phyloP scores from a whole-genome alignment of 805 yeast species.

The Saccharomycopsis olivae region DNA sequence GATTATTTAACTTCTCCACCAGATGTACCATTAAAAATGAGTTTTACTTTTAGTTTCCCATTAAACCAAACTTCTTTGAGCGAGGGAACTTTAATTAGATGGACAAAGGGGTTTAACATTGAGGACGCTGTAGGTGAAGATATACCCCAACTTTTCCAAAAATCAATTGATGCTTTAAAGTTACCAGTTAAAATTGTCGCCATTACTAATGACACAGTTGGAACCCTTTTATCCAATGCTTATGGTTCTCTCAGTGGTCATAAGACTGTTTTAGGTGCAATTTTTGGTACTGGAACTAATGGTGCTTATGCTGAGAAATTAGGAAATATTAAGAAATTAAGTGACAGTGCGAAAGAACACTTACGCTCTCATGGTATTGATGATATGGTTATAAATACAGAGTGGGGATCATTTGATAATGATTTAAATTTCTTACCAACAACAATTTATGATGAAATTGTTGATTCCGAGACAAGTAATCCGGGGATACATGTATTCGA shows the following conservation, averaged over 20 bases:
- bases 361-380: conserved; percentile 36
- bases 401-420: conserved; percentile 97
- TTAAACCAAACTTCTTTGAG: conserved; percentile 74
- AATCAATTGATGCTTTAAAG: conserved; percentile 46
- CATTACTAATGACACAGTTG: conserved; percentile 91
- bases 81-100: conserved; percentile 74
- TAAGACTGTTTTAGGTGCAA: conserved; percentile 76
- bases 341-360: conserved; percentile 31
- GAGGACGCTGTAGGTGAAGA: conserved; percentile 64
- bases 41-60: conserved; percentile 93
- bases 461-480: conserved; percentile 70
- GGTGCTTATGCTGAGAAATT: conserved; percentile 85
- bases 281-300: conserved; percentile 96
- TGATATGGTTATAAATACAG: conserved; percentile 87
- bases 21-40: conserved; percentile 46
- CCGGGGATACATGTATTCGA: conserved; percentile 87
- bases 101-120: conserved; percentile 94
- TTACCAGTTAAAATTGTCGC: conserved; percentile 72
- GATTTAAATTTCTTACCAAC: conserved; percentile 62
- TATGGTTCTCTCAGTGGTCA: conserved; percentile 66
- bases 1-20: conserved; percentile 6
- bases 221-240: conserved; percentile 82
- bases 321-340: conserved; percentile 63
- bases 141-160: conserved; percentile 64
- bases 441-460: conserved; percentile 62